Conservation (phyloP, 2,329 filamentous ascomycete species). For the Stachybotrys chlorohalonatus region DNA sequence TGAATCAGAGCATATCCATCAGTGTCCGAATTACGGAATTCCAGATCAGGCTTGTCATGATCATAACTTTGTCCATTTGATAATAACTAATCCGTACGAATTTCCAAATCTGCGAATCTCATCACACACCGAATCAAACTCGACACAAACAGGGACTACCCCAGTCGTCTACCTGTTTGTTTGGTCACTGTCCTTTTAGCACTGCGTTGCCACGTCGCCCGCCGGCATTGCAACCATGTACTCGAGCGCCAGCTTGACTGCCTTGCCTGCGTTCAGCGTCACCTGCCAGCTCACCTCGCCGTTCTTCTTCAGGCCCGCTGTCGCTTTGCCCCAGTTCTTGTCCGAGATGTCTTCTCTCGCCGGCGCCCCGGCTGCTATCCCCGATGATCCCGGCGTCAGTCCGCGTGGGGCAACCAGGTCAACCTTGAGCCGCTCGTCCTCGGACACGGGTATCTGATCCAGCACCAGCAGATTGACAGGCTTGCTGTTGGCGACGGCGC, state of each 20-base stretch:
- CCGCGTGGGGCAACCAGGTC: slow-evolving; percentile 40
- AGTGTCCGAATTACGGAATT: too few relatives aligned
- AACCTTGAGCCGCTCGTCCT: slow-evolving; percentile 48
- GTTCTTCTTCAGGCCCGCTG: slow-evolving; percentile 42
- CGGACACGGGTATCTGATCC: slow-evolving; percentile 53
- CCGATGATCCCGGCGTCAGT: slow-evolving; percentile 27
- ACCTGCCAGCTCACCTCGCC: slow-evolving; percentile 54
- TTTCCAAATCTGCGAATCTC: too few relatives aligned
- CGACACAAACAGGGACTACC: too few relatives aligned
- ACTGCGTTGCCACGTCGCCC: slow-evolving; percentile 27
- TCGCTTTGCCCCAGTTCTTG: slow-evolving; percentile 43
- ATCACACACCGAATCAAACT: too few relatives aligned
- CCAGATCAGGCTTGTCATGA: too few relatives aligned
- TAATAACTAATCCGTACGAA: too few relatives aligned
- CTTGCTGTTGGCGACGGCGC: slow-evolving; percentile 23
- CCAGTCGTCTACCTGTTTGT: neutral
- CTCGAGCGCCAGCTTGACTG: slow-evolving; percentile 48
- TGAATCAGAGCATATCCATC: too few relatives aligned
- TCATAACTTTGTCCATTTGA: too few relatives aligned
- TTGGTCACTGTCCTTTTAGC: slow-evolving; percentile 3
- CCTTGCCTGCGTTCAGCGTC: slow-evolving; percentile 45
- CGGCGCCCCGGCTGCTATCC: slow-evolving; percentile 24
- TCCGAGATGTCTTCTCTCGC: slow-evolving; percentile 18
- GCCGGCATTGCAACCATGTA: slow-evolving; percentile 51
- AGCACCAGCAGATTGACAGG: slow-evolving; percentile 40